Percentiles rank a stretch among this genome's conserved stretches.
phyloP scores from a whole-genome alignment of 2,329 filamentous ascomycete species.

The Aspergillus persii region DNA sequence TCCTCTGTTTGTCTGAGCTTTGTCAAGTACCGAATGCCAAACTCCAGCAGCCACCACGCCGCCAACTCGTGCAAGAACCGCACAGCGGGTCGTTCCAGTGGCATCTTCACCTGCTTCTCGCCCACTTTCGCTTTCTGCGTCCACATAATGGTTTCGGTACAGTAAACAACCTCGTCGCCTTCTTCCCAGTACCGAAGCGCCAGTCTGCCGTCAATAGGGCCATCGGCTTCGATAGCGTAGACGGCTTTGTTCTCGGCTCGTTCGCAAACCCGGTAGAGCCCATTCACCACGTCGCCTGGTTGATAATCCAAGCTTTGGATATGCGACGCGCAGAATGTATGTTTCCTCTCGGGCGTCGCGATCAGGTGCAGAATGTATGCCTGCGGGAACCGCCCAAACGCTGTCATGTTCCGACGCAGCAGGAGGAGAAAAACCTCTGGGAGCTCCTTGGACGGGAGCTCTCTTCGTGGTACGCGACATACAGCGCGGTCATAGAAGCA shows the following conservation, averaged over 20 bases:
- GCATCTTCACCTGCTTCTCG: conserved; percentile 18
- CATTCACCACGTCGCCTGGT: conserved; percentile 33
- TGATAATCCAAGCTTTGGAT: conserved; percentile 28
- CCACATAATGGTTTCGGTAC: conserved; percentile 34
- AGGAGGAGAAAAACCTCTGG: conserved; percentile 27
- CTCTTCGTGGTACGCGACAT: conserved; percentile 18
- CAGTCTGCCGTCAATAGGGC: conserved; percentile 23
- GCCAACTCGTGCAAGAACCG: conserved; percentile 34
- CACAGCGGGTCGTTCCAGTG: conserved; percentile 28
- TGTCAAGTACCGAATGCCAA: conserved; percentile 30
- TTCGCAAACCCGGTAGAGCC: conserved; percentile 27
- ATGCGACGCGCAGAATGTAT: conserved; percentile 25
- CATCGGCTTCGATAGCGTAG: conserved; percentile 27
- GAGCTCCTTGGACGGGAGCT: conserved; percentile 16
- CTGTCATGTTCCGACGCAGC: conserved; percentile 33
- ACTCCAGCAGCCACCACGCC: conserved; percentile 38
- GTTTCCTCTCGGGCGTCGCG: conserved; percentile 13
- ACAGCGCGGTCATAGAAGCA: conserved; percentile 24
- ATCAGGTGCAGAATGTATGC: conserved; percentile 26
- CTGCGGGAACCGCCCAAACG: conserved; percentile 34
- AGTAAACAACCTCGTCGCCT: conserved; percentile 21
- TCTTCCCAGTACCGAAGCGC: conserved; percentile 22
- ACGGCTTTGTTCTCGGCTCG: conserved; percentile 29
- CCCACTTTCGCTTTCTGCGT: conserved; percentile 11
- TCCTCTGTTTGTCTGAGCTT: conserved; percentile 7